Conservation (phyloP, 2,329 filamentous ascomycete species). For the Fusarium sp. region DNA sequence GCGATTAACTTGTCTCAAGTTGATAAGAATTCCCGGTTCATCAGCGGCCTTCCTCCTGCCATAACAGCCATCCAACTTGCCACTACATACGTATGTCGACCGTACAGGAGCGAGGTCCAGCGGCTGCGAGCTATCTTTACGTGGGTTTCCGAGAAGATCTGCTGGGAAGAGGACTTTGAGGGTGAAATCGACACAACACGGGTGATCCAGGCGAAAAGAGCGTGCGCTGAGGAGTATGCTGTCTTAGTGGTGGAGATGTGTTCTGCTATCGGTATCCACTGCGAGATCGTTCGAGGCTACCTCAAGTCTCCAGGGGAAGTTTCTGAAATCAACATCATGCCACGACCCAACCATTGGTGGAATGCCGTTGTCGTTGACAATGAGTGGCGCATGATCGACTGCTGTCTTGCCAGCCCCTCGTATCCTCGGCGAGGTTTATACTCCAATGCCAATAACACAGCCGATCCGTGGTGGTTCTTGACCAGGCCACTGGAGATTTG, state of each 20-base stretch:
- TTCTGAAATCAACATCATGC: constrained; percentile 80
- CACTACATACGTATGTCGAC: constrained; percentile 91
- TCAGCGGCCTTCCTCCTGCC: constrained; percentile 82
- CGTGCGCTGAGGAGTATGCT: constrained; percentile 89
- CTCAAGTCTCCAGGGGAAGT: constrained; percentile 89
- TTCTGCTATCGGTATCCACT: constrained; percentile 83
- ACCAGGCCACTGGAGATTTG: constrained; percentile 86
- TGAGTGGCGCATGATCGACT: constrained; percentile 97
- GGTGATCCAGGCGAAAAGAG: constrained; percentile 85
- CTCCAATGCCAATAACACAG: constrained; percentile 75
- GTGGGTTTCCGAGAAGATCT: constrained; percentile 94
- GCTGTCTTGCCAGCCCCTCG: constrained; percentile 88
- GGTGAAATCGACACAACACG: constrained; percentile 83
- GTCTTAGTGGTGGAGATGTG: constrained; percentile 94
- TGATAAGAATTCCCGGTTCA: constrained; percentile 94
- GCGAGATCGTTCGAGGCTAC: constrained; percentile 88
- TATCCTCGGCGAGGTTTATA: constrained; percentile 83
- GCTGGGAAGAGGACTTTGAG: constrained; percentile 95
- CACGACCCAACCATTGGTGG: constrained; percentile 97
- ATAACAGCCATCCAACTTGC: constrained; percentile 85
- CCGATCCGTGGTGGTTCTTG: constrained; percentile 96
- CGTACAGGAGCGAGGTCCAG: constrained; percentile 94
- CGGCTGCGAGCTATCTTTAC: constrained; percentile 94
- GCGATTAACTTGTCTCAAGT: constrained; percentile 84
- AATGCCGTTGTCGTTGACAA: constrained; percentile 92